Evolutionary conservation across 1,139 yeast genomes (phyloP).

Genomic region (Waltiozyma sp.): DNA sequence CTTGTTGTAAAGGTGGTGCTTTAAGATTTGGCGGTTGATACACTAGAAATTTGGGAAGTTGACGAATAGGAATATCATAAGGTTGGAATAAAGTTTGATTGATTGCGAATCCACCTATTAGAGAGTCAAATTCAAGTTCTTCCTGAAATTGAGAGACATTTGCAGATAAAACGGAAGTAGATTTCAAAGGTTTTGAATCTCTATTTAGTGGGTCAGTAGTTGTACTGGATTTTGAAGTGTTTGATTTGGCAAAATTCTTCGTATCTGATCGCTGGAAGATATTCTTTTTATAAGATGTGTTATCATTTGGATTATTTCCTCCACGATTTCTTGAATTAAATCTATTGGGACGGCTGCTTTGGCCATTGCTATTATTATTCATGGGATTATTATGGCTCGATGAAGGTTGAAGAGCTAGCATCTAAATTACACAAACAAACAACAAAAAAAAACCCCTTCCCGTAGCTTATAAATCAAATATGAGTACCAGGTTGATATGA

Average conservation of each 20-base stretch:
- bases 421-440: no score
- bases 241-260: background rate
- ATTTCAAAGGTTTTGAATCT: background rate
- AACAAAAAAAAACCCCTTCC: no score
- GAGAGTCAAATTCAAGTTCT: conserved; percentile 4
- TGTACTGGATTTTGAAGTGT: background rate
- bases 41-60: conserved; percentile 24
- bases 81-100: conserved; percentile 3
- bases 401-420: background rate
- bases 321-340: background rate
- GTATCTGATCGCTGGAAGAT: background rate
- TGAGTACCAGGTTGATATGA: no score
- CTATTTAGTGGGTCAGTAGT: background rate
- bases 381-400: background rate
- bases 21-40: conserved; percentile 25
- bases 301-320: background rate
- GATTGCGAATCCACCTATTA: conserved; percentile 7
- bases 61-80: conserved; percentile 14
- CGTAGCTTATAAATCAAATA: no score
- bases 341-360: background rate
- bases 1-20: conserved; percentile 20
- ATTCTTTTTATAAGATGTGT: background rate
- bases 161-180: background rate
- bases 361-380: background rate
- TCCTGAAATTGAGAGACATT: background rate